Percentiles rank a stretch among this genome's conserved stretches.
Conservation (phyloP, 176 grass and related monocot species). For the Musa schizocarpa region DNA sequence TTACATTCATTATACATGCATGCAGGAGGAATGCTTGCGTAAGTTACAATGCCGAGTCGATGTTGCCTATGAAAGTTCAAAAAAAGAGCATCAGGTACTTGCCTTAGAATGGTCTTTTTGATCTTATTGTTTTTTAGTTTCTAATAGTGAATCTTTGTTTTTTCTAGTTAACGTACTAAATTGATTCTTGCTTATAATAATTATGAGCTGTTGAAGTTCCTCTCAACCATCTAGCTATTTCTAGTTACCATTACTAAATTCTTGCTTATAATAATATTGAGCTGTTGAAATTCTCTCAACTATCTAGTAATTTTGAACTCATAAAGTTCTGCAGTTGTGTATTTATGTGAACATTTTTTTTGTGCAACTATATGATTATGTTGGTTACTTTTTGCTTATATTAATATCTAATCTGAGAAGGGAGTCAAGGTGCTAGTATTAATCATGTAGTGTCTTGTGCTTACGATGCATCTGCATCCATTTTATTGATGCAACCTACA, state of each 20-base stretch:
- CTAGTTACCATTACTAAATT: not conserved
- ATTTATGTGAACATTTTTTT: too few species aligned
- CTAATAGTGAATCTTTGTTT: not conserved
- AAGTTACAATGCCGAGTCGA: not conserved
- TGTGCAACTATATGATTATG: too few species aligned
- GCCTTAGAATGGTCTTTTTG: not conserved
- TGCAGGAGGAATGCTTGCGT: not conserved
- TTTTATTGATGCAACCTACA: not conserved
- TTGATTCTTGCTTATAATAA: not conserved
- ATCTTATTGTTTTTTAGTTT: not conserved
- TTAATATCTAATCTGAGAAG: too few species aligned
- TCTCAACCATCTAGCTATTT: not conserved
- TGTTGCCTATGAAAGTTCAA: not conserved
- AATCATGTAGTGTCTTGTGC: not conserved
- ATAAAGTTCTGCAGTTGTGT: too few species aligned
- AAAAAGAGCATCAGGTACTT: slow-evolving; percentile 9
- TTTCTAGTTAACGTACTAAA: not conserved
- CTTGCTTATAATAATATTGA: not conserved
- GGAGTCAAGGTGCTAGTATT: too few species aligned
- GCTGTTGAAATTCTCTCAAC: not conserved
- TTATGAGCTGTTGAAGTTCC: not conserved
- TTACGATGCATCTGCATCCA: not conserved
- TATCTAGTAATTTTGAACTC: not conserved
- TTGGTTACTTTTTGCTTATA: too few species aligned
- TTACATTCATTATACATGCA: not conserved